A percentile compares a stretch with the other conserved stretches of the same genome.
phyloP scores from a whole-genome alignment of 352 stramenopile genomes.

The Pythium dissimile region DNA sequence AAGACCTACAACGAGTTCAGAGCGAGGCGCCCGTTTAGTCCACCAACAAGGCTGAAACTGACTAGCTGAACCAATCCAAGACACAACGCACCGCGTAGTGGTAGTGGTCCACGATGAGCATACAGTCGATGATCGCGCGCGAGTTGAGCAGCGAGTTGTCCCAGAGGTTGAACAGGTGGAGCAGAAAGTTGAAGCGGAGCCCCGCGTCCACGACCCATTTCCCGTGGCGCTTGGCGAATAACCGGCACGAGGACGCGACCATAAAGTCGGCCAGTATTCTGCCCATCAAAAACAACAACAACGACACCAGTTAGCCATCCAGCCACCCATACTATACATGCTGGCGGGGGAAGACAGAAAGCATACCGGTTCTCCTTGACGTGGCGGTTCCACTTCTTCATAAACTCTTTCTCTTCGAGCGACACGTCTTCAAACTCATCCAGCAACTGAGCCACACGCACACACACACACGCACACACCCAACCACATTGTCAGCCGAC shows the following conservation, averaged over 20 bases:
- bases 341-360: background rate
- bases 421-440: slow-evolving; percentile 88
- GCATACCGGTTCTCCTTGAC: slow-evolving; percentile 71
- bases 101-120: slow-evolving; percentile 79
- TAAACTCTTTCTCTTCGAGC: slow-evolving; percentile 86
- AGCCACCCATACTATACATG: too few relatives aligned
- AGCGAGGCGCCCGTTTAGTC: too few relatives aligned
- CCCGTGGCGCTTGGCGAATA: slow-evolving; percentile 78
- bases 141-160: slow-evolving; percentile 87
- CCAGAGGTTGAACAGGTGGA: slow-evolving; percentile 90
- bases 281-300: background rate
- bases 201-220: slow-evolving; percentile 77
- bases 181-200: slow-evolving; percentile 82
- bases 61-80: too few relatives aligned
- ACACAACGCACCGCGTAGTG: slow-evolving; percentile 27
- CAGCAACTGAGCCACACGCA: slow-evolving; percentile 54
- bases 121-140: slow-evolving; percentile 84
- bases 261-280: slow-evolving; percentile 86
- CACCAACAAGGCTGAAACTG: background rate
- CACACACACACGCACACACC: background rate
- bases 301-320: too few relatives aligned
- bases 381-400: slow-evolving; percentile 90
- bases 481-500: background rate
- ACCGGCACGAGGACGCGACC: slow-evolving; percentile 79
- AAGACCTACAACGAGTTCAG: slow-evolving; percentile 17